A percentile compares a stretch with the other conserved stretches of the same genome.
These are phyloP conservation scores for Salix exigua DNA, from an alignment of 345 rosid species.

Conservation along the genomic window DNA sequence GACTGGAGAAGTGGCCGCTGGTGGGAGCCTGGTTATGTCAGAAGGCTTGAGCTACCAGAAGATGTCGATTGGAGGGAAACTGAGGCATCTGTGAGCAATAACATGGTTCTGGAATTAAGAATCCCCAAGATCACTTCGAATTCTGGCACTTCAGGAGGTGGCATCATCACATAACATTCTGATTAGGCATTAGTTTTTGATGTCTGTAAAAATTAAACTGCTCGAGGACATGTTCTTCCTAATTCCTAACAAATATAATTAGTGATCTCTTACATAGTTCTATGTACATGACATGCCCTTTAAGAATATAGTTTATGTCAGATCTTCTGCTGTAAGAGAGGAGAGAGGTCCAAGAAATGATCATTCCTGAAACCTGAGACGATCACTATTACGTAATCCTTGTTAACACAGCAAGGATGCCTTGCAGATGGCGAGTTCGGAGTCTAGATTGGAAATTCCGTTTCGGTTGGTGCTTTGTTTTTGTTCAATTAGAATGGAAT, in stretches of 20 bases:
- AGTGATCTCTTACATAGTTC: neutral
- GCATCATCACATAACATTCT: conserved; percentile 1
- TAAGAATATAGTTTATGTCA: neutral
- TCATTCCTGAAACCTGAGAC: neutral
- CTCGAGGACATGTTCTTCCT: neutral
- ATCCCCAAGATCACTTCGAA: conserved; percentile 41
- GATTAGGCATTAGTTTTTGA: neutral
- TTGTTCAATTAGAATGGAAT: no score
- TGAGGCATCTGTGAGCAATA: conserved; percentile 44
- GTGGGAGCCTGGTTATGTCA: conserved; percentile 81
- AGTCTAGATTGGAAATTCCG: neutral
- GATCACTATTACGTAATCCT: neutral
- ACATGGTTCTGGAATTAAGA: conserved; percentile 50
- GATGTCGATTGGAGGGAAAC: conserved; percentile 61
- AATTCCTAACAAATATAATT: neutral
- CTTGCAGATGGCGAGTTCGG: neutral
- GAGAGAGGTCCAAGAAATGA: neutral
- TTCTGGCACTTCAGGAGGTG: conserved; percentile 14
- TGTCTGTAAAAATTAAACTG: neutral
- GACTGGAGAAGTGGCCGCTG: conserved; percentile 80
- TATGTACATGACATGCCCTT: neutral
- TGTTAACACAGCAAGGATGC: neutral
- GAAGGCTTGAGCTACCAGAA: conserved; percentile 81
- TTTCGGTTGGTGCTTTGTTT: no score
- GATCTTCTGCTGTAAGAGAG: neutral